A percentile compares a stretch with the other conserved stretches of the same genome.
These are phyloP conservation scores for Copromyces sp. DNA, from an alignment of 495 filamentous ascomycete species.

Conservation along the genomic window DNA sequence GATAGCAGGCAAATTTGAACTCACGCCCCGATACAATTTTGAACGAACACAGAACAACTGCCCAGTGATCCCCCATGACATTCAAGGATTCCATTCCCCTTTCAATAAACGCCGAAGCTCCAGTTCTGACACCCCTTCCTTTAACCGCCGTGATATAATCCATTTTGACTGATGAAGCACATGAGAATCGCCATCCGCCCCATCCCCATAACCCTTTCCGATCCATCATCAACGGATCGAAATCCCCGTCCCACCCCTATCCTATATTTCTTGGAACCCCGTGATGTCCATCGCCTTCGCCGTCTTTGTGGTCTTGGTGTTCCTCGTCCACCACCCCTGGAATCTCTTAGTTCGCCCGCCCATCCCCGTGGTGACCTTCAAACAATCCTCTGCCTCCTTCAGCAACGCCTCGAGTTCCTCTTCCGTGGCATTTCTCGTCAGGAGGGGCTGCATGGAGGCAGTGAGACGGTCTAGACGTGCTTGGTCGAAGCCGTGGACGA, in stretches of 20 bases:
- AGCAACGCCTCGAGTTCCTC: constrained; percentile 2
- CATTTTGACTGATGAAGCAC: not conserved
- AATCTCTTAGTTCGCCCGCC: not conserved
- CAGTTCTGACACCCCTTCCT: too few relatives aligned
- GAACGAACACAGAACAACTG: not conserved
- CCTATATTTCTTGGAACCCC: not conserved
- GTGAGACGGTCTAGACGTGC: not conserved
- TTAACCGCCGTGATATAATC: not conserved
- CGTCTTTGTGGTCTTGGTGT: not conserved
- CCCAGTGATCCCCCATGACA: not conserved
- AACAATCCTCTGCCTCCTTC: not conserved
- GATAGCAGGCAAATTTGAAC: too few relatives aligned
- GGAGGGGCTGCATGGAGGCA: constrained; percentile 5
- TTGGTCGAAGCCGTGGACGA: constrained; percentile 1
- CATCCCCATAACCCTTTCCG: not conserved
- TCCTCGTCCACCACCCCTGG: not conserved
- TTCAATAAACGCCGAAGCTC: not conserved
- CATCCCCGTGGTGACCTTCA: not conserved
- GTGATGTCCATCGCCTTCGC: not conserved
- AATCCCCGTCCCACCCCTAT: not conserved
- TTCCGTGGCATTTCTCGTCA: not conserved
- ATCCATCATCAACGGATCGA: not conserved
- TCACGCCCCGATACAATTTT: not conserved
- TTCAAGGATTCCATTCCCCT: too few relatives aligned
- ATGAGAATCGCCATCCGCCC: not conserved